Base-by-base conservation (phyloP, 352 stramenopile genomes). In the Phytophthora brassicae region DNA sequence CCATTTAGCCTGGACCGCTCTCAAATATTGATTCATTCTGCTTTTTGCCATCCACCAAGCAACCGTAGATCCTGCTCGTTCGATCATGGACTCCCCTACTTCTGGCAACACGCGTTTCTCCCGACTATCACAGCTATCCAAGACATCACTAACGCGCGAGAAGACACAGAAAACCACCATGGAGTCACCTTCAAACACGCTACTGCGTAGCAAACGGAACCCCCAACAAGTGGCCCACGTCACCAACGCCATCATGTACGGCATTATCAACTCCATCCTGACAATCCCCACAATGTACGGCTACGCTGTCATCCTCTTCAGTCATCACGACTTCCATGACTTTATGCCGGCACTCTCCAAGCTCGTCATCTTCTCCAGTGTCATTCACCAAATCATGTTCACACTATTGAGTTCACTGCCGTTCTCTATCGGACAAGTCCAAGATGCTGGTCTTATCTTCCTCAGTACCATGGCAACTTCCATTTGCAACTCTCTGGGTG, bases 371-470 rank as follows among this genome's bases (percentile, higher is more conserved):
- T 88, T 98, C 35, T 98, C 91, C 28, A 97, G 91, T 20, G 86
- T 95, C 29, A 72, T 99, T 6, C 97, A 99, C 76, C 96, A 94
- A 56, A 56, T 92, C 64, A 85, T 94, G 72, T 90, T 90, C 68
- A 94, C 84, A 1, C 52, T 87, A 6, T 80, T 98, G 57, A 98
- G 85, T 35, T 90, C 88, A 26, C 69, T 99, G 41, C 90, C 93
- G 0, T 99, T 99, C 74, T 94, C 97, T 17, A 97, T 99, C 23
- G 97, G 96, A 5, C 96, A 98, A 66, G 97, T 99, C 1, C 97
- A 99, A 66, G 95, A 99, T 72, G 95, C 95, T n/a, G 97, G 97
- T 0, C 83, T 99, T 5, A 99, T 99, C 68, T 99, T 99, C 68
- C 77, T 99, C 17, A 93, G 76, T 33, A 82, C 84, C 42, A 99